Evolutionary conservation across 2,329 filamentous ascomycete genomes (phyloP).

Genomic region (Cordyceps fumosorosea): DNA sequence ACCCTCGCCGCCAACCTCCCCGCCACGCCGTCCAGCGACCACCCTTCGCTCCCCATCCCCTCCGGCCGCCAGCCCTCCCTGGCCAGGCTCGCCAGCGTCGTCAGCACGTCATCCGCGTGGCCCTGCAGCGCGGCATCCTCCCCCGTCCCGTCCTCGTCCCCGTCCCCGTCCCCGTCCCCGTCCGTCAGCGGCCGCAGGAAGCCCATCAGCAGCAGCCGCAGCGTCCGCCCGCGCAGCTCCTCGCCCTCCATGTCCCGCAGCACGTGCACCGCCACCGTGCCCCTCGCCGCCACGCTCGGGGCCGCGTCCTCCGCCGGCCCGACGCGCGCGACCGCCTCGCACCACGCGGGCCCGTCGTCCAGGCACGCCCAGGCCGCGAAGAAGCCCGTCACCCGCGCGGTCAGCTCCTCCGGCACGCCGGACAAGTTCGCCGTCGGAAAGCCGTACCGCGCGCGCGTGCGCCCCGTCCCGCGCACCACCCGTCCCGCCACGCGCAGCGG

Average conservation of each 20-base stretch:
- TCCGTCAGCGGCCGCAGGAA: conserved; percentile 37
- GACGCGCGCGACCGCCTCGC: conserved; percentile 52
- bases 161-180: not conserved
- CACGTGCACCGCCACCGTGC: conserved; percentile 47
- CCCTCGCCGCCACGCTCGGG: conserved; percentile 41
- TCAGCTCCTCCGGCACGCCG: conserved; percentile 45
- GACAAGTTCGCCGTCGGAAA: conserved; percentile 49
- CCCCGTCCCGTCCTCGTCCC: not conserved
- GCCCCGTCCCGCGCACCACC: conserved; percentile 38
- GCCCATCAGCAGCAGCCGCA: conserved; percentile 55
- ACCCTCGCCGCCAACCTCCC: conserved; percentile 46
- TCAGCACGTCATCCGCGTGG: conserved; percentile 34
- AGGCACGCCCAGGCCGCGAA: conserved; percentile 59
- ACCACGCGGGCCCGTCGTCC: conserved; percentile 38
- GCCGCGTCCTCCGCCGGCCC: conserved; percentile 41
- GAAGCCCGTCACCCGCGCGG: conserved; percentile 49
- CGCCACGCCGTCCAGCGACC: conserved; percentile 38
- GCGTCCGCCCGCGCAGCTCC: conserved; percentile 33
- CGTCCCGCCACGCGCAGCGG: conserved; percentile 45
- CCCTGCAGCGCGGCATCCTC: conserved; percentile 23
- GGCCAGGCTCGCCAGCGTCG: conserved; percentile 39
- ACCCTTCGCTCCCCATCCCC: conserved; percentile 31
- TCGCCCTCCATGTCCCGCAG: conserved; percentile 42
- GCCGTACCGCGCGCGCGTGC: conserved; percentile 33
- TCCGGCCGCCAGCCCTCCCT: conserved; percentile 39